Base-by-base conservation (phyloP, 2,329 filamentous ascomycete genomes). In the Akanthomyces muscarius region DNA sequence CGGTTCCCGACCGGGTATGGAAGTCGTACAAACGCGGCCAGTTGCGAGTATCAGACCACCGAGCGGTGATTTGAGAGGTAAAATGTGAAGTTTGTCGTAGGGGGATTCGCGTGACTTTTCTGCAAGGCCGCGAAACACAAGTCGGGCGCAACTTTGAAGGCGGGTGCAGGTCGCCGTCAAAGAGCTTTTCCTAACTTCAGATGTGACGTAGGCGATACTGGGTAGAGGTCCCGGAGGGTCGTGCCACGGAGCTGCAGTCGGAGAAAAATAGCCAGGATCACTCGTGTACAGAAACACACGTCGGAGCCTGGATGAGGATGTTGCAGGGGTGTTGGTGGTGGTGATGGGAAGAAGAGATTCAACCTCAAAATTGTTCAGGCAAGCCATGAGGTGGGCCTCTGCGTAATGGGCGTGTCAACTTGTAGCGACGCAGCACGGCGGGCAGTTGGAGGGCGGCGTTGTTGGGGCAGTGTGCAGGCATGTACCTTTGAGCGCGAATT, bases 121-220 rank as follows among this genome's bases (percentile, higher is more conserved):
- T 51, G 44, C 21, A 28, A n/a, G 23, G n/a, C 44, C 33, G 56
- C 44, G 23, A 25, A 45, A 23, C 60, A 51, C 18, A 50, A 52
- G 61, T 64, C 61, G 66, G 63, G 58, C 62, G 62, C 67, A 66
- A 67, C 68, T 73, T 68, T 71, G 64, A 71, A 72, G 72, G 72
- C 73, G 74, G 69, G 76, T 78, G 76, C 76, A 78, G 75, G 75
- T 73, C 76, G 75, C 70, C 74, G 71, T 69, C 65, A 68, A 72
- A 71, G 68, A 76, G 74, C 71, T 76, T 69, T 67, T 70, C 70
- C 70, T 61, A 66, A 64, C 52, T 65, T 64, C 54, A 56, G 53
- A 38, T 51, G 60, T 62, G 60, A 62, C 60, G 60, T 62, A 62
- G 60, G 52, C 52, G 42, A 62, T 66, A 64, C 61, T 54, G 53